These are phyloP conservation scores for Diaporthe ilicicola DNA, from an alignment of 2,329 filamentous ascomycete species.

Conservation along the genomic window DNA sequence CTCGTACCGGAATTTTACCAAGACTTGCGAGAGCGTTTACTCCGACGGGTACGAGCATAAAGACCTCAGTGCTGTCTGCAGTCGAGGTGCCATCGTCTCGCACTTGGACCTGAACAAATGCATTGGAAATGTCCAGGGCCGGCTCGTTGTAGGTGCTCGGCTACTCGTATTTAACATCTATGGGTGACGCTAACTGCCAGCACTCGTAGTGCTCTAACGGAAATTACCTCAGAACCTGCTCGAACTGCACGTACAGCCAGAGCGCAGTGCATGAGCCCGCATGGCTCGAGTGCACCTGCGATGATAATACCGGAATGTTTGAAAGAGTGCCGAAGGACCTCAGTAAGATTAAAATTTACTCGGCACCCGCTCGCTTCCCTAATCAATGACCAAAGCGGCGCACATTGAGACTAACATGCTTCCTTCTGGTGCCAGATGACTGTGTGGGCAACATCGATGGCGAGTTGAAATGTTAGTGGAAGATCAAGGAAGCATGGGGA, in stretches of 20 bases:
- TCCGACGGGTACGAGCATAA: background rate
- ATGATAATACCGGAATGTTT: background rate
- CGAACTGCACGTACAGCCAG: background rate
- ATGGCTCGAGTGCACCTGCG: background rate
- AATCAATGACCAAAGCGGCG: background rate
- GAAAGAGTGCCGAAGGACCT: background rate
- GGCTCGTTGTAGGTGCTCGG: background rate
- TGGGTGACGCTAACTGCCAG: background rate
- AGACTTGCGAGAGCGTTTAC: background rate
- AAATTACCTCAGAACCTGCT: background rate
- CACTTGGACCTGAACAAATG: background rate
- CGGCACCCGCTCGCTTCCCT: background rate
- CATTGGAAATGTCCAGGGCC: slow-evolving; percentile 8
- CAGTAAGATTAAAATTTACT: background rate
- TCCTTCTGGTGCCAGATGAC: background rate
- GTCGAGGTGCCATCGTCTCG: background rate
- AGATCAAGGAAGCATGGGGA: background rate
- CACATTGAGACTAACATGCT: background rate
- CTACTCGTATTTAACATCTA: background rate
- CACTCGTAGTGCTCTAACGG: background rate
- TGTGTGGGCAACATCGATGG: background rate
- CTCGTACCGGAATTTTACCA: slow-evolving; percentile 7
- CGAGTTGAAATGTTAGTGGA: background rate
- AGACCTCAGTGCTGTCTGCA: slow-evolving; percentile 4
- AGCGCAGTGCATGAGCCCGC: background rate